These are phyloP conservation scores for Acacia crassicarpa DNA, from an alignment of 306 rosid genomes.

Conservation along the genomic window DNA sequence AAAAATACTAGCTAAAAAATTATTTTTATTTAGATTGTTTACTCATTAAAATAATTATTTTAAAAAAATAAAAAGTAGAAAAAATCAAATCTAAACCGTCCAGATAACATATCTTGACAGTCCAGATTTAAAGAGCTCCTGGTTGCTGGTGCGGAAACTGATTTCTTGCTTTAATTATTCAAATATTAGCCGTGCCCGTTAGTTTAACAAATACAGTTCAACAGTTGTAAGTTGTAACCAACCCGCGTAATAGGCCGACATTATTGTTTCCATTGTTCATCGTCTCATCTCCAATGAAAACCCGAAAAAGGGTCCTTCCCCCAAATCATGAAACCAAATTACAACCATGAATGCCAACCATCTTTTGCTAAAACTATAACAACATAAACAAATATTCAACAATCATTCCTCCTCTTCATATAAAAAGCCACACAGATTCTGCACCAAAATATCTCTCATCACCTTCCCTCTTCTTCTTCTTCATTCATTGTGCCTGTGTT, in stretches of 20 bases:
- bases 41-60: too few relatives aligned
- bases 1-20: too few relatives aligned
- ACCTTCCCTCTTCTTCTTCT: not conserved
- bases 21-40: too few relatives aligned
- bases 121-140: too few relatives aligned
- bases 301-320: not conserved
- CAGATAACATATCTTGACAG: too few relatives aligned
- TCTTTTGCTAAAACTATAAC: conserved; percentile 28
- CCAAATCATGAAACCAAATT: conserved; percentile 33
- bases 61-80: too few relatives aligned
- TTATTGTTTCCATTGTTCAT: conserved; percentile 1
- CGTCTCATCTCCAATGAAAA: conserved; percentile 21
- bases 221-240: conserved; percentile 23
- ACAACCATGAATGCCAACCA: conserved; percentile 32
- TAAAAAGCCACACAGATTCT: conserved; percentile 14
- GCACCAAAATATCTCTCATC: not conserved
- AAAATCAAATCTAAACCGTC: too few relatives aligned
- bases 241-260: conserved; percentile 8
- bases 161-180: not conserved
- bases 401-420: not conserved
- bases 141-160: too few relatives aligned
- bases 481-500: not conserved
- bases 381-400: not conserved
- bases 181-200: not conserved
- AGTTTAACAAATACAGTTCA: not conserved